These are phyloP conservation scores for Uromyces viciae-fabae DNA, from an alignment of 1,284 basidiomycete species.

Conservation along the genomic window DNA sequence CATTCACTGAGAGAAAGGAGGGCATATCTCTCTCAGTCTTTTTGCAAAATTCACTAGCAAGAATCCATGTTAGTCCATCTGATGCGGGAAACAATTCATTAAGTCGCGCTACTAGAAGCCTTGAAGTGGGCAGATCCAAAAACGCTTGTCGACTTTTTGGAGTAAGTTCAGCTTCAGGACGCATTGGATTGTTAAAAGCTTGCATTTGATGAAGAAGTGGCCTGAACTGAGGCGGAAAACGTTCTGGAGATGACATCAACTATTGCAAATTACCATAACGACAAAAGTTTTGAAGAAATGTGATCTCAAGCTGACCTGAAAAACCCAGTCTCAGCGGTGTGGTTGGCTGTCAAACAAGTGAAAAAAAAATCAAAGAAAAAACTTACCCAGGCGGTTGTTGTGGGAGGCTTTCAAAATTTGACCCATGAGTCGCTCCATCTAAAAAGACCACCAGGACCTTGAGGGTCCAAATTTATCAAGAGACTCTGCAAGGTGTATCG, in stretches of 20 bases:
- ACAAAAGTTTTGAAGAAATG: constrained; percentile 36
- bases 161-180: background rate
- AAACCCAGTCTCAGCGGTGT: background rate
- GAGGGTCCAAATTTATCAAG: constrained; percentile 33
- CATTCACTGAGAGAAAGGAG: background rate
- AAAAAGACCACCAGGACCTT: constrained; percentile 27
- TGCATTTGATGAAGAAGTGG: constrained; percentile 4
- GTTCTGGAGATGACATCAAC: background rate
- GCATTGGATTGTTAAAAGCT: background rate
- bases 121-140: background rate
- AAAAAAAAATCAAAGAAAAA: background rate
- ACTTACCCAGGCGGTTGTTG: constrained; percentile 30
- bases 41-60: background rate
- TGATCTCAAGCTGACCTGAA: constrained; percentile 23
- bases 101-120: background rate
- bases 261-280: background rate
- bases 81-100: background rate
- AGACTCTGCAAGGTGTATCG: constrained; percentile 30
- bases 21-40: background rate
- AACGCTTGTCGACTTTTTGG: background rate
- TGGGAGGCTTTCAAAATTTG: constrained; percentile 11
- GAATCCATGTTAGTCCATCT: background rate
- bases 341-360: background rate
- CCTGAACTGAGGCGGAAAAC: background rate
- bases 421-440: constrained; percentile 22